Percentiles rank a stretch among this genome's conserved stretches.
phyloP scores from a whole-genome alignment of 305 asterid species.

The Fraxinus sp. region DNA sequence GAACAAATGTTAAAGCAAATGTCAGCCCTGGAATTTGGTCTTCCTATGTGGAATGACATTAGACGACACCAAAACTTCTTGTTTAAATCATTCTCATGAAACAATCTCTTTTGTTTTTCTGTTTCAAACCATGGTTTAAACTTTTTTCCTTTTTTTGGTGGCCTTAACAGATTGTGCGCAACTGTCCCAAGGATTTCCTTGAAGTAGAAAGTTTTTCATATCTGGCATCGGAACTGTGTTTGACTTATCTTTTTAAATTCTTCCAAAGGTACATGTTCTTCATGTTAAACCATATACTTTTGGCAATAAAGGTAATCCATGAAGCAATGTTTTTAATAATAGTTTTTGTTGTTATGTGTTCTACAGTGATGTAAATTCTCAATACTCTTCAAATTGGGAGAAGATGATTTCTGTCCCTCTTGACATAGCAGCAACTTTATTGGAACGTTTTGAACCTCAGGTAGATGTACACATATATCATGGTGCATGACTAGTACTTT shows the following conservation, averaged over 20 bases:
- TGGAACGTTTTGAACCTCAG: constrained; percentile 60
- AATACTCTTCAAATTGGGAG: constrained; percentile 53
- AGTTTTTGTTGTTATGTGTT: constrained; percentile 33
- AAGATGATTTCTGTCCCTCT: constrained; percentile 44
- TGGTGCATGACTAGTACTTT: constrained; percentile 14
- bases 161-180: constrained; percentile 71
- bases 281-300: constrained; percentile 13
- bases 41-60: constrained; percentile 3
- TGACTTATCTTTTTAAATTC: constrained; percentile 61
- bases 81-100: neutral
- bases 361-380: constrained; percentile 48
- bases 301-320: constrained; percentile 6
- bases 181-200: constrained; percentile 78
- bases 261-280: constrained; percentile 52
- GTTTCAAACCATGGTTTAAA: constrained; percentile 16
- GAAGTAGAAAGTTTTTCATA: constrained; percentile 55
- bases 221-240: constrained; percentile 75
- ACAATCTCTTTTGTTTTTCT: neutral
- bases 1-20: constrained; percentile 18
- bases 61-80: neutral
- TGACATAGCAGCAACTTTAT: constrained; percentile 49
- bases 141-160: constrained; percentile 36
- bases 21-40: constrained; percentile 18
- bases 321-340: constrained; percentile 30
- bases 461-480: constrained; percentile 38